Evolutionary conservation across 768 basidiomycete species (phyloP).

Genomic region (Suillus occidentalis): DNA sequence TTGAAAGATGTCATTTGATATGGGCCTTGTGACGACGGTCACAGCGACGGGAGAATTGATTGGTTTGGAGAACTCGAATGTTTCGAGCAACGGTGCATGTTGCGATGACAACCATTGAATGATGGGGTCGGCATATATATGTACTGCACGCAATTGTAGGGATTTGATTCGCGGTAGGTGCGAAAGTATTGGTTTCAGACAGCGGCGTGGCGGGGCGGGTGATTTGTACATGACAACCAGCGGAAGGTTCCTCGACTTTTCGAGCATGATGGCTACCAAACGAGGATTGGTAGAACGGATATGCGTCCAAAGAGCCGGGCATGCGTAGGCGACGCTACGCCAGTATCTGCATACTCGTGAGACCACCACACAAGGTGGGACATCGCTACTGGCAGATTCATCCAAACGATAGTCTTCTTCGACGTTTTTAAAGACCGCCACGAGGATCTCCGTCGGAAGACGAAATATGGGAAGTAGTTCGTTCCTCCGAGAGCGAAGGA

Average conservation of each 20-base stretch:
- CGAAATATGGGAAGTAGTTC: not conserved
- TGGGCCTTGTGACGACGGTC: constrained; percentile 10
- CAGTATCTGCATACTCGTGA: no score
- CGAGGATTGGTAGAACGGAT: constrained; percentile 32
- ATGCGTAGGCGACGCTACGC: no score
- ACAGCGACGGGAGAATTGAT: no score
- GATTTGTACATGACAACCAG: constrained; percentile 33
- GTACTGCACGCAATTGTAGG: constrained; percentile 11
- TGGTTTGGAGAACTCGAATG: no score
- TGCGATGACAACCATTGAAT: no score
- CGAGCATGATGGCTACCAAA: constrained; percentile 44
- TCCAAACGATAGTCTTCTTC: not conserved
- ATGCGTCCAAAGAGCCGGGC: constrained; percentile 8
- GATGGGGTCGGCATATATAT: no score
- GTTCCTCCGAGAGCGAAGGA: not conserved
- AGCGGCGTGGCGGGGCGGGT: constrained; percentile 30
- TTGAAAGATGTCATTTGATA: constrained; percentile 27
- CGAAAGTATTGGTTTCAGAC: constrained; percentile 6
- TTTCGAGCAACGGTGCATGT: no score
- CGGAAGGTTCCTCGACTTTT: constrained; percentile 42
- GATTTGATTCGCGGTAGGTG: constrained; percentile 15
- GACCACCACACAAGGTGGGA: not conserved
- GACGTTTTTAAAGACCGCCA: not conserved
- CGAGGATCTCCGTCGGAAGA: not conserved
- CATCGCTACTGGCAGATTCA: not conserved